phyloP scores from a whole-genome alignment of 768 basidiomycete species.

The Pisolithus orientalis region DNA sequence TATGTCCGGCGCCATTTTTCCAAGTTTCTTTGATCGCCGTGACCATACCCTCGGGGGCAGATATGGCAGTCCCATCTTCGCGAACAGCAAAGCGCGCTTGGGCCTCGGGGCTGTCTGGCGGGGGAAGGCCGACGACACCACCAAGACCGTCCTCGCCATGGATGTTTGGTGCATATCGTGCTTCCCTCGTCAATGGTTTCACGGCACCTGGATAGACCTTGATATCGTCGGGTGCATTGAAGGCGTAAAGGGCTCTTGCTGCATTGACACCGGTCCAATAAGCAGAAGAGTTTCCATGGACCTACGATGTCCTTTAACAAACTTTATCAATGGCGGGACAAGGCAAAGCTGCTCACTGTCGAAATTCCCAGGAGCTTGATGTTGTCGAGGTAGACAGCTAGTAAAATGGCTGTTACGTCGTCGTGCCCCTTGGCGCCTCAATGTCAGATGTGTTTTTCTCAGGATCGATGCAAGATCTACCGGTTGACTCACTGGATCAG shows the following conservation, averaged over 20 bases:
- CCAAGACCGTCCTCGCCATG: conserved; percentile 81
- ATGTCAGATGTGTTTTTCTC: background rate
- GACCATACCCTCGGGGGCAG: conserved; percentile 69
- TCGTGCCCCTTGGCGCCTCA: conserved; percentile 67
- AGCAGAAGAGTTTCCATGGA: conserved; percentile 72
- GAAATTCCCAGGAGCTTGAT: conserved; percentile 78
- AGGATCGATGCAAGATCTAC: background rate
- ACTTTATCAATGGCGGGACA: background rate
- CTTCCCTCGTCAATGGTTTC: conserved; percentile 59
- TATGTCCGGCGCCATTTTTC: conserved; percentile 51
- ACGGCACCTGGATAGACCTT: conserved; percentile 65
- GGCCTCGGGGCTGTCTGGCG: conserved; percentile 42
- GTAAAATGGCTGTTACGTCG: conserved; percentile 78
- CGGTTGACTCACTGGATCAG: conserved; percentile 49
- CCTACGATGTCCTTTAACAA: conserved; percentile 35
- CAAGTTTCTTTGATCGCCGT: conserved; percentile 46
- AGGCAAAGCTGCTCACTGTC: conserved; percentile 43
- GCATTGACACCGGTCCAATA: conserved; percentile 66
- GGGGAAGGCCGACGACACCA: conserved; percentile 74
- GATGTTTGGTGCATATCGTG: conserved; percentile 67
- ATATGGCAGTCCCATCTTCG: conserved; percentile 34
- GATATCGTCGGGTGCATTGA: conserved; percentile 52
- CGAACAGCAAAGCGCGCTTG: conserved; percentile 41
- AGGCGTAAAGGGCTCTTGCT: conserved; percentile 69
- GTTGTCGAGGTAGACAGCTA: conserved; percentile 61